Evolutionary conservation across 2,329 filamentous ascomycete species (phyloP).

Genomic region (Lanzia echinophila): DNA sequence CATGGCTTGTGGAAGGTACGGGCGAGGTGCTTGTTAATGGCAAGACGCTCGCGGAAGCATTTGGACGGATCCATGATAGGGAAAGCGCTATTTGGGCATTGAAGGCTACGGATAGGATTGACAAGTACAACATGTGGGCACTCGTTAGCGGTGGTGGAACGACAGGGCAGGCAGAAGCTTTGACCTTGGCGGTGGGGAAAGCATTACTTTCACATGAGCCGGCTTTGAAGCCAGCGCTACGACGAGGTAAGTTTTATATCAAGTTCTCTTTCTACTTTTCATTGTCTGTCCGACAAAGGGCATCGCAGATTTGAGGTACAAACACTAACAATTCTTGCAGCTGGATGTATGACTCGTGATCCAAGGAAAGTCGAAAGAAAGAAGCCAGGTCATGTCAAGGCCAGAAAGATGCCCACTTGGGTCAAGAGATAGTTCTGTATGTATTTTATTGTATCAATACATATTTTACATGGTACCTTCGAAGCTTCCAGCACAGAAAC

Average conservation of each 20-base stretch:
- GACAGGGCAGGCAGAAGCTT: slow-evolving; percentile 91
- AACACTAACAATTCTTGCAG: slow-evolving; percentile 43
- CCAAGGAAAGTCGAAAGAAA: slow-evolving; percentile 92
- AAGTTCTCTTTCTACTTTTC: slow-evolving; percentile 2
- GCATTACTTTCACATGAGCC: slow-evolving; percentile 89
- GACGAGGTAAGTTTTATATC: slow-evolving; percentile 64
- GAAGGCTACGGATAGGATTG: slow-evolving; percentile 71
- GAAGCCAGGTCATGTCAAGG: slow-evolving; percentile 94
- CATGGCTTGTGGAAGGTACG: slow-evolving; percentile 85
- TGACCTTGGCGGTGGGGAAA: slow-evolving; percentile 84
- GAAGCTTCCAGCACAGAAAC: background rate
- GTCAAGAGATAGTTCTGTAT: slow-evolving; percentile 59
- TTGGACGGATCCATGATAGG: slow-evolving; percentile 84
- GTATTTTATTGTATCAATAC: slow-evolving; percentile 26
- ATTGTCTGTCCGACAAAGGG: background rate
- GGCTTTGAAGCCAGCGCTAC: slow-evolving; percentile 75
- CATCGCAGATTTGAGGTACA: background rate
- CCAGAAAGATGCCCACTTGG: slow-evolving; percentile 96
- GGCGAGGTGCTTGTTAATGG: slow-evolving; percentile 89
- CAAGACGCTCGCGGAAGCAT: slow-evolving; percentile 72
- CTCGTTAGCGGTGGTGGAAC: slow-evolving; percentile 78
- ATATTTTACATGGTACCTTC: background rate
- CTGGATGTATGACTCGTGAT: slow-evolving; percentile 88
- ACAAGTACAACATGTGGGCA: slow-evolving; percentile 97
- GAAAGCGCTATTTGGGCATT: slow-evolving; percentile 92